phyloP scores from a whole-genome alignment of 495 filamentous ascomycete genomes.

The Sabuloglossum arenarium region DNA sequence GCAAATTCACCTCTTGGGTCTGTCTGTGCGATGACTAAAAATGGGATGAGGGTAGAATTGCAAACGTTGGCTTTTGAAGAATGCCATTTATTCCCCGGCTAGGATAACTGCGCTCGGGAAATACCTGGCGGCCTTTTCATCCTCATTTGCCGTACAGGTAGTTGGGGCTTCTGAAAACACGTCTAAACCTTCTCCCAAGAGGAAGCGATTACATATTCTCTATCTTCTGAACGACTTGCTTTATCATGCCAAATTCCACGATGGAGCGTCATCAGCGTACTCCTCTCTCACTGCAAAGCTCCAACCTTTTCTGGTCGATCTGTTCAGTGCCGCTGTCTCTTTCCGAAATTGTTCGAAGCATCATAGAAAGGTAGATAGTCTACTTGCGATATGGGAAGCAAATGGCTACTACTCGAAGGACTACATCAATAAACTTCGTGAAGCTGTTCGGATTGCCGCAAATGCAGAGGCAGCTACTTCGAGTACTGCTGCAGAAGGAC shows the following conservation, averaged over 20 bases:
- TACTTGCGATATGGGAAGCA: conserved; percentile 57
- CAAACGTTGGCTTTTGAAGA: conserved; percentile 63
- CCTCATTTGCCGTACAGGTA: conserved; percentile 24
- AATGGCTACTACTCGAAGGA: conserved; percentile 41
- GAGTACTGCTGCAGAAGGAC: not conserved
- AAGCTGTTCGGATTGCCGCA: conserved; percentile 29
- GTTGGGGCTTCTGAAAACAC: conserved; percentile 5
- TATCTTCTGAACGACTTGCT: conserved; percentile 71
- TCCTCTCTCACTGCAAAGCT: conserved; percentile 36
- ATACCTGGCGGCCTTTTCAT: conserved; percentile 49
- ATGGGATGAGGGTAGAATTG: conserved; percentile 38
- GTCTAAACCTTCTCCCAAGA: conserved; percentile 33
- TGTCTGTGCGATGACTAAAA: conserved; percentile 36
- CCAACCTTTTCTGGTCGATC: conserved; percentile 34
- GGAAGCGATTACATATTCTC: conserved; percentile 55
- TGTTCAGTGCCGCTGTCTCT: conserved; percentile 40
- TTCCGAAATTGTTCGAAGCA: conserved; percentile 47
- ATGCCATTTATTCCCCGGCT: conserved; percentile 45
- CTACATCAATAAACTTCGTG: conserved; percentile 37
- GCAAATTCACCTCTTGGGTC: conserved; percentile 22
- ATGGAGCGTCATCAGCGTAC: conserved; percentile 20
- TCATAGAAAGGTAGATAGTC: conserved; percentile 35
- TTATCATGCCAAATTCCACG: conserved; percentile 51
- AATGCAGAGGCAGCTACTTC: conserved; percentile 10
- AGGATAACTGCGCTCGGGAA: conserved; percentile 50